phyloP scores from a whole-genome alignment of 2,329 filamentous ascomycete genomes.

The Diaporthe destruens region DNA sequence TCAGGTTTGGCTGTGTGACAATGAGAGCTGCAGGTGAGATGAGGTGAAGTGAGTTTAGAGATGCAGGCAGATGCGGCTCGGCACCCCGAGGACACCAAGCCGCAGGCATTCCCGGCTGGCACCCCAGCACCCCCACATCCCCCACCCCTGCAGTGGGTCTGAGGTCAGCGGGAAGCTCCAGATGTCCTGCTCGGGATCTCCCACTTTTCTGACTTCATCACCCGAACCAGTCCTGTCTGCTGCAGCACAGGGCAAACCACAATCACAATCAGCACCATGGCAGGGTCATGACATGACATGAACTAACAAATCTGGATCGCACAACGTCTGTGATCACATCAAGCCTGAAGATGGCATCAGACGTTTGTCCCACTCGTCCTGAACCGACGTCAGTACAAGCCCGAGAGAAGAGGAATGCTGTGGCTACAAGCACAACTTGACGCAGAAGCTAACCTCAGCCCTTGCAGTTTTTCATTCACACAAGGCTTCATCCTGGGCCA shows the following conservation, averaged over 20 bases:
- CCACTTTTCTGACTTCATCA: constrained; percentile 41
- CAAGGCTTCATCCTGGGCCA: constrained; percentile 95
- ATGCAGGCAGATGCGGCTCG: constrained; percentile 39
- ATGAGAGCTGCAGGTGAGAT: constrained; percentile 23
- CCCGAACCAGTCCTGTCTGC: not conserved
- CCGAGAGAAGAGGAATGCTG: not conserved
- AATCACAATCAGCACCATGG: constrained; percentile 14
- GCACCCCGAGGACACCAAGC: constrained; percentile 31
- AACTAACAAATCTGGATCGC: not conserved
- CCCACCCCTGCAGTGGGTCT: constrained; percentile 16
- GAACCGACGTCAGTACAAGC: constrained; percentile 60
- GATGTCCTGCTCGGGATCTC: constrained; percentile 15
- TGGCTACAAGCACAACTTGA: constrained; percentile 34
- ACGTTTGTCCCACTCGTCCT: constrained; percentile 56
- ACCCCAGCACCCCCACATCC: constrained; percentile 30
- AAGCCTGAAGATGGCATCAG: constrained; percentile 52
- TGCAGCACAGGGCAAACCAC: not conserved
- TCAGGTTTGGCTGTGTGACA: not conserved
- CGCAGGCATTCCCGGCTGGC: constrained; percentile 37
- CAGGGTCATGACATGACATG: not conserved
- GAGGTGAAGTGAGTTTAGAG: constrained; percentile 37
- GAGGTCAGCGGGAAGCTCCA: constrained; percentile 5
- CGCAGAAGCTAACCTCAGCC: constrained; percentile 13
- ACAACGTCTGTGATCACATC: not conserved
- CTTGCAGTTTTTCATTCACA: constrained; percentile 83